Evolutionary conservation across 2,329 filamentous ascomycete genomes (phyloP).

Genomic region (Juglanconis sp.): DNA sequence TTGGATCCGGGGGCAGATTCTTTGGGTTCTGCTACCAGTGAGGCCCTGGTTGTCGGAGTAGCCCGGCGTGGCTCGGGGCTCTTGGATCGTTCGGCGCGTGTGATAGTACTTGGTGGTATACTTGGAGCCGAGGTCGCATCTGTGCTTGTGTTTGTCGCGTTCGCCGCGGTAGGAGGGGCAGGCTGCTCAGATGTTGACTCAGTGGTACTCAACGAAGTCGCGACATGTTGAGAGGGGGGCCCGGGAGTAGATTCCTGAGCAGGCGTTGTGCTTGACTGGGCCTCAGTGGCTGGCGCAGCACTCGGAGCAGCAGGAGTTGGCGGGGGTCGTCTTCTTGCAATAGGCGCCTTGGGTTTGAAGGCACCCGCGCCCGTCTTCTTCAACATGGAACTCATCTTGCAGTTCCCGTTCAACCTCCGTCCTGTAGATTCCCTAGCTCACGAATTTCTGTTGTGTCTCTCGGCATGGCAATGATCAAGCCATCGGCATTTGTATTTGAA

Average conservation of each 20-base stretch:
- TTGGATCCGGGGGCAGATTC: neutral
- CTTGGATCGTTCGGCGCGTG: neutral
- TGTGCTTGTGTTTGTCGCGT: neutral
- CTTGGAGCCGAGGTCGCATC: neutral
- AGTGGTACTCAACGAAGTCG: constrained; percentile 4
- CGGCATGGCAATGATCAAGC: constrained; percentile 12
- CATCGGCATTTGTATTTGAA: neutral
- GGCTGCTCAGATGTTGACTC: neutral
- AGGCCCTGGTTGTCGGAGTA: neutral
- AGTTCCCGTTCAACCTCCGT: constrained; percentile 12
- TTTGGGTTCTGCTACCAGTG: neutral
- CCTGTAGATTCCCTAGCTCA: constrained; percentile 4
- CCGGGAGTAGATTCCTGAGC: constrained; percentile 4
- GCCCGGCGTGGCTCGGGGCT: constrained; percentile 5
- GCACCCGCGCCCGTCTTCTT: constrained; percentile 59
- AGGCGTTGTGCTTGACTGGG: constrained; percentile 19
- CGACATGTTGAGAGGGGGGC: constrained; percentile 12
- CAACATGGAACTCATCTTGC: constrained; percentile 62
- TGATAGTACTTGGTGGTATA: neutral
- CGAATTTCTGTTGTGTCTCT: neutral
- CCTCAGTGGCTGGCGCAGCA: constrained; percentile 21
- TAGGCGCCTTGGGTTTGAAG: constrained; percentile 69
- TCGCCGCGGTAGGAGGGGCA: neutral
- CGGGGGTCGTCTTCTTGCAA: constrained; percentile 48
- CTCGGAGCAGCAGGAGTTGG: constrained; percentile 31